Evolutionary conservation across 352 stramenopile species (phyloP).

Genomic region (Pythium insidiosum): DNA sequence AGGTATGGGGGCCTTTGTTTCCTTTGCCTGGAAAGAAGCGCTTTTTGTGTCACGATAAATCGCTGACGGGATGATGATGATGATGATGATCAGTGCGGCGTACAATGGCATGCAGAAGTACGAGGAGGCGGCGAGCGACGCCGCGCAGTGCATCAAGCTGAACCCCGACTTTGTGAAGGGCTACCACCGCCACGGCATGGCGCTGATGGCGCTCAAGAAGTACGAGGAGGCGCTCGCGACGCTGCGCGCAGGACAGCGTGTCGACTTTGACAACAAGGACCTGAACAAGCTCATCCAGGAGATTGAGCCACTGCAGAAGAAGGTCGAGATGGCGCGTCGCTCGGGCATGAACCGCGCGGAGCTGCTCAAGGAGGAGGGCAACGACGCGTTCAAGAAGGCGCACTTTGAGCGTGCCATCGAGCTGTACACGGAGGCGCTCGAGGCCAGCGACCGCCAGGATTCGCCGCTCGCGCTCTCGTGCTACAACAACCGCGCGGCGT

Average conservation of each 20-base stretch:
- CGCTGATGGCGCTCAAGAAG: slow-evolving; percentile 83
- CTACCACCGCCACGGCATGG: slow-evolving; percentile 93
- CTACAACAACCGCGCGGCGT: slow-evolving; percentile 93
- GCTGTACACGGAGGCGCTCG: slow-evolving; percentile 91
- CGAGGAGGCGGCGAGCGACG: slow-evolving; percentile 82
- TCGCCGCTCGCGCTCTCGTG: slow-evolving; percentile 88
- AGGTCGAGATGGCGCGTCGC: slow-evolving; percentile 52
- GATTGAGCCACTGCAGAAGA: slow-evolving; percentile 71
- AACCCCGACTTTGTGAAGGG: slow-evolving; percentile 94
- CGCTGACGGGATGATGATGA: no score
- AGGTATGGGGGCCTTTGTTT: slow-evolving; percentile 25
- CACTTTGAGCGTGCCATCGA: slow-evolving; percentile 89
- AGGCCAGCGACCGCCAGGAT: slow-evolving; percentile 60
- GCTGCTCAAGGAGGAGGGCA: slow-evolving; percentile 90
- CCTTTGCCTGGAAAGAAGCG: not conserved
- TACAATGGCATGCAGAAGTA: slow-evolving; percentile 58
- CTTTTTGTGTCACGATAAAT: no score
- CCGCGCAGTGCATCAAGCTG: slow-evolving; percentile 83
- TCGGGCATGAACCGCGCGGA: slow-evolving; percentile 75
- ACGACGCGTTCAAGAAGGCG: slow-evolving; percentile 90
- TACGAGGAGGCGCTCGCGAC: slow-evolving; percentile 74
- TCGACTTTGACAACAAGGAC: slow-evolving; percentile 84
- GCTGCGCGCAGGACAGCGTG: slow-evolving; percentile 58
- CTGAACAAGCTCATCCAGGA: slow-evolving; percentile 74
- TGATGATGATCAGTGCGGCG: slow-evolving; percentile 48